Conservation (phyloP, 2,329 filamentous ascomycete genomes). For the Neonectria ditissima region DNA sequence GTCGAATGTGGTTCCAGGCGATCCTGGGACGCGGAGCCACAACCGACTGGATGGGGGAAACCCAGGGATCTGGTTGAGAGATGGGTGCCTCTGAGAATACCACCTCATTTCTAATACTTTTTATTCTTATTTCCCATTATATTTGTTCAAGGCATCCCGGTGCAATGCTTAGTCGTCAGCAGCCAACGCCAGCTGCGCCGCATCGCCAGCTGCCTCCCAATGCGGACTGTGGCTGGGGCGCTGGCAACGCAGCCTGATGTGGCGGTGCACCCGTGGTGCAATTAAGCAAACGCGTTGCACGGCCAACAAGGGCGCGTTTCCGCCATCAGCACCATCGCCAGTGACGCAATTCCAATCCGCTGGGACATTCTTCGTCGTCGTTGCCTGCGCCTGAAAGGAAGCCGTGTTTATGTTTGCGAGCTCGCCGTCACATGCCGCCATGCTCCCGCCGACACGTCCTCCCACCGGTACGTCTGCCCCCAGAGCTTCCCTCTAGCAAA, state of each 20-base stretch:
- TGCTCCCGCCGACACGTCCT: constrained; percentile 9
- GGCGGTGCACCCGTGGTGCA: constrained; percentile 26
- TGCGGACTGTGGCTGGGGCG: constrained; percentile 7
- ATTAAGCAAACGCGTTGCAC: constrained; percentile 26
- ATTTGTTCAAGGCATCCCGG: neutral
- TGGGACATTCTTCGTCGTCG: constrained; percentile 7
- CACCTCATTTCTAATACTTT: neutral
- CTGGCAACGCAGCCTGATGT: constrained; percentile 7
- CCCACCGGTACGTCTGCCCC: constrained; percentile 18
- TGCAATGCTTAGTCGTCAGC: neutral
- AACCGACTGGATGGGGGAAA: neutral
- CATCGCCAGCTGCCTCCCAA: neutral
- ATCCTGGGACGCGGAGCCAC: neutral
- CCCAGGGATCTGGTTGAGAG: neutral
- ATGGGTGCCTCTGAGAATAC: neutral
- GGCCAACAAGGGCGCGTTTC: constrained; percentile 25
- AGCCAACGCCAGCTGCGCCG: neutral
- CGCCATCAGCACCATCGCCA: constrained; percentile 19
- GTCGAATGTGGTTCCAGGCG: neutral
- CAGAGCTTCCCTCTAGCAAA: neutral
- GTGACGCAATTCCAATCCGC: constrained; percentile 21
- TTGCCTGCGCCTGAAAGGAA: neutral
- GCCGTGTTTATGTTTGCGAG: neutral
- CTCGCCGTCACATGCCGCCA: constrained; percentile 5
- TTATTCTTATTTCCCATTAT: neutral